Base-by-base conservation (phyloP, 768 basidiomycete species). In the Tricholoma terreum region DNA sequence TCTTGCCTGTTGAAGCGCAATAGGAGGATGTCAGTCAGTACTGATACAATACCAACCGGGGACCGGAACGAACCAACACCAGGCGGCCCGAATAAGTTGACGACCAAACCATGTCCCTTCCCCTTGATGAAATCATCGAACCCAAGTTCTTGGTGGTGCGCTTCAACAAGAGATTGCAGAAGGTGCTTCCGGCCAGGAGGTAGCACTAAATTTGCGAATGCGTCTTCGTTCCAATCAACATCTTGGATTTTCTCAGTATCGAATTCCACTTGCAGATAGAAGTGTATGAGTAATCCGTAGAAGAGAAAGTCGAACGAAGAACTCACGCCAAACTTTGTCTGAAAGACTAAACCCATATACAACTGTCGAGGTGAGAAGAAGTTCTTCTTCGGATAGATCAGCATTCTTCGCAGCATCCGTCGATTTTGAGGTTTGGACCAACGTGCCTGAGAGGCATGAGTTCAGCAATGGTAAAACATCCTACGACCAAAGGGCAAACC, bases 61-160 rank as follows among this genome's bases (percentile, higher is more conserved):
- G n/a, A 31, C n/a, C 15, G n/a, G 6, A 42, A 74, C 73, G 62
- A 63, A 66, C 82, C 84, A 15, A 84, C 82, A 55, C 84, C 83
- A 0, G 84, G 83, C 31, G 83, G 81, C 10, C 83, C 83, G 58
- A 79, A 84, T 2, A 82, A 70, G 55, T 81, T 81, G 49, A 84
- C 73, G 17, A 87, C 81, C 11, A 67, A 57, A 4, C 66, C 66
- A 30, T 82, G 81, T 0, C 84, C 85, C 63, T 87, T 86, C 34
- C 84, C 84, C 62, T 79, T 80, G 67, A 86, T 81, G 58, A 85
- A 83, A 57, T 86, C 84, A 54, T 83, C 81, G 60, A 83, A 80
- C 15, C 78, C 80, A 5, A 79, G 63, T 57, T 78, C 78, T 14
- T 72, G 71, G 63, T 81, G 80, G 61, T 85, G 83, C 1, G 82